Evolutionary conservation across 768 basidiomycete genomes (phyloP), one percentile per base, ranked within the genome.

Genomic region (Mrakia frigida): DNA sequence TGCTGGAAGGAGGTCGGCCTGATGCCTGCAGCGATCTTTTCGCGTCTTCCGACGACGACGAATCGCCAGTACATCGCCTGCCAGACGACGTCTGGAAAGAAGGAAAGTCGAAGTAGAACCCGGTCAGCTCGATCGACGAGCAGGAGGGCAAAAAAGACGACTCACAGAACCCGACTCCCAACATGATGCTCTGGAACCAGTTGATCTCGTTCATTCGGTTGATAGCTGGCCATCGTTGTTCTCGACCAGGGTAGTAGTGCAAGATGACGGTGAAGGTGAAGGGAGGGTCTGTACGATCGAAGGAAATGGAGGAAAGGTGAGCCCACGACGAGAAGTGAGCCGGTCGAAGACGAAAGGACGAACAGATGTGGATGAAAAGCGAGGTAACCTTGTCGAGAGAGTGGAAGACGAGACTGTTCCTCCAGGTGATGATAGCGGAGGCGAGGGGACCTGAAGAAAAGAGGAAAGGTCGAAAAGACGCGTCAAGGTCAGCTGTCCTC

Each of bases 401-500:
- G 81, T 99, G 97, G 85, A 99, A 99, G 3, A 99, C 97, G 33
- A 99, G 89, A 79, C 93, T 95, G 81, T 99, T 99, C 78, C 97
- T 88, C 97, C 97, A 99, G 14, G 96, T 98, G 80, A 98, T 92
- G 69, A 98, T 94, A 0, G 96, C 95, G 71, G 92, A 93, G 0
- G 93, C 95, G 43, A 97, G 87, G 0, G 92, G 88, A 0, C 94
- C 83, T 84, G n/a, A n/a, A 72, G 21, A 35, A 41, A 59, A 37
- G 21, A n/a, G 43, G 43, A 37, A 18, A 50, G 11, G 31, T 53
- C 21, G 7, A 4, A 50, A 14, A n/a, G 31, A 25, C 46, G 43
- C 52, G 59, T 59, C 3, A 46, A 18, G 14, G 35, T 39, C 68
- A 21, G 41, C 31, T 25, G 25, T 31, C 11, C 31, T 23, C 31